Evolutionary conservation across 2,329 filamentous ascomycete species (phyloP).

Genomic region (Shiraia sp.): DNA sequence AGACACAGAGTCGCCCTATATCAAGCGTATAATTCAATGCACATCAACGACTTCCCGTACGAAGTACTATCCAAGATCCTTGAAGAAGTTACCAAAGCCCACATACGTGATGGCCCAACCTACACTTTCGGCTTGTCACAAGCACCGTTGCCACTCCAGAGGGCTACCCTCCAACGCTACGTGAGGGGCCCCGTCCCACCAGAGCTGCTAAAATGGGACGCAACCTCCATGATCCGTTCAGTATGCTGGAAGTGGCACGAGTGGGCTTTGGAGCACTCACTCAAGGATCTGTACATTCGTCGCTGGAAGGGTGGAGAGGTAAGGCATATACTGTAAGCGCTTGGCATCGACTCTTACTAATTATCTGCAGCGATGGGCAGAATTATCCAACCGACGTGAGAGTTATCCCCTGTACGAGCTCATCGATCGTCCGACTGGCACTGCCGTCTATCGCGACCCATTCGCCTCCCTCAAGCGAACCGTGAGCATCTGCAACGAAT

Average conservation of each 20-base stretch:
- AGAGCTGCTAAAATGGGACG: slow-evolving; percentile 57
- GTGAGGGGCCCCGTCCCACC: slow-evolving; percentile 56
- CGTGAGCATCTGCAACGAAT: slow-evolving; percentile 50
- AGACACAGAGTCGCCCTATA: slow-evolving; percentile 17
- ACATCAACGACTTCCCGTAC: slow-evolving; percentile 56
- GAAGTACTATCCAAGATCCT: slow-evolving; percentile 59
- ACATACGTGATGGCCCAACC: slow-evolving; percentile 51
- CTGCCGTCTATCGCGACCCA: slow-evolving; percentile 57
- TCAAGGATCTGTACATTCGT: slow-evolving; percentile 57
- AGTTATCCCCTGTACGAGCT: slow-evolving; percentile 54
- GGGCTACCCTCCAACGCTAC: slow-evolving; percentile 52
- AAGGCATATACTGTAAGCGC: slow-evolving; percentile 9
- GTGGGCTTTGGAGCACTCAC: slow-evolving; percentile 56
- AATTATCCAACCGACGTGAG: slow-evolving; percentile 50
- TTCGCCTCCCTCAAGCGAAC: slow-evolving; percentile 55
- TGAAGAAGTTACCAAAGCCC: slow-evolving; percentile 52
- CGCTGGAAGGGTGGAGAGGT: slow-evolving; percentile 55
- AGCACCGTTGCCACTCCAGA: slow-evolving; percentile 52
- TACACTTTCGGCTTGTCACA: slow-evolving; percentile 59
- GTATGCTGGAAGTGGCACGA: slow-evolving; percentile 58
- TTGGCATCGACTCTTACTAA: slow-evolving; percentile 12
- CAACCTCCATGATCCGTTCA: slow-evolving; percentile 52
- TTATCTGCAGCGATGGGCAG: slow-evolving; percentile 53
- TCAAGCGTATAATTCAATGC: slow-evolving; percentile 39
- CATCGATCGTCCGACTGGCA: slow-evolving; percentile 51